Base-by-base conservation (phyloP, 805 yeast genomes). In the Starmerella stigmatis region DNA sequence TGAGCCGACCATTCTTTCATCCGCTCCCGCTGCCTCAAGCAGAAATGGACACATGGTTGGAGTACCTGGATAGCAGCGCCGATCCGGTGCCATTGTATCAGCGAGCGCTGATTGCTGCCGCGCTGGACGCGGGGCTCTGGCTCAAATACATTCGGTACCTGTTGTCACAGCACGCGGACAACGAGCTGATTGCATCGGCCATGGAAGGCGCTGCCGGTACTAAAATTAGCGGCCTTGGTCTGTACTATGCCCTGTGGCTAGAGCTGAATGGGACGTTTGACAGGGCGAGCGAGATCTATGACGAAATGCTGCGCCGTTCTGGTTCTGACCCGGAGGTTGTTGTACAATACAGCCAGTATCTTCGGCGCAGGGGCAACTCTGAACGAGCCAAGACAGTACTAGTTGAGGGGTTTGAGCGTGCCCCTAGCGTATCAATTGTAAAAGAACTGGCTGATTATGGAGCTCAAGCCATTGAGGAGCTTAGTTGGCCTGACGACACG, bases 101-200 rank as follows among this genome's bases (percentile, higher is more conserved):
- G 59, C 69, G 96, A 46, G 75, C 85, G 15, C 63, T 89, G 0
- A 49, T 55, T 7, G 54, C 60, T 0, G 72, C 79, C 43, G 81
- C 86, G 32, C 63, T 64, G 17, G 66, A 71, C 38, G 76, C 75
- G 26, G 66, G 65, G 13, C 59, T 85, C 16, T 89, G 97, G 97
- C 56, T 76, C 15, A 71, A 71, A 44, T 88, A 81, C 58, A 47
- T 75, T 7, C 63, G 72, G 3, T 86, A 78, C 72, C 55, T 75
- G 21, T 61, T 72, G 19, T 54, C 49, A 43, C 55, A 57, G 3
- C 57, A 55, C 4, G 30, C 35, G 11, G 4, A n/a, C 13, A 19
- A n/a, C 20, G 26, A 9, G 13, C 41, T 30, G 3, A 20, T 33
- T 4, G 19, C 32, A 51, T 19, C 48, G 58, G 5, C 66, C 63